Conservation (phyloP, 768 basidiomycete species). For the Leccinum variicolor region DNA sequence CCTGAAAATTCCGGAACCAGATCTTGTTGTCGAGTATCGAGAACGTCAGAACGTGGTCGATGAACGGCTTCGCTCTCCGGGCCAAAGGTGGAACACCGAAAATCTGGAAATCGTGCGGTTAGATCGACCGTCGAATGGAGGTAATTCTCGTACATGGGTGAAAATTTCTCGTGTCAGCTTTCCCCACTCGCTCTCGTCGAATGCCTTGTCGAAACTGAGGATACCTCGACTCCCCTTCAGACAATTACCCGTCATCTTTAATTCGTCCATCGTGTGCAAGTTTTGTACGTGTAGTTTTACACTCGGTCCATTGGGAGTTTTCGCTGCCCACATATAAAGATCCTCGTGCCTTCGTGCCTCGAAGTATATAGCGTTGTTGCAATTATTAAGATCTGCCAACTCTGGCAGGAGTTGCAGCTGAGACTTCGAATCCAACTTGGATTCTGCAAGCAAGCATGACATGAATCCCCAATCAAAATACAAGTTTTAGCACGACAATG, state of each 20-base stretch:
- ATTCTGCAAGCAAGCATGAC: slow-evolving; percentile 50
- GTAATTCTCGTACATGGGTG: slow-evolving; percentile 65
- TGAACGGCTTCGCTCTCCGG: slow-evolving; percentile 90
- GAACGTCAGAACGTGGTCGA: slow-evolving; percentile 97
- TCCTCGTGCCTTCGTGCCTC: slow-evolving; percentile 96
- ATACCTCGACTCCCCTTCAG: slow-evolving; percentile 92
- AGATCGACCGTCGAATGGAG: neutral
- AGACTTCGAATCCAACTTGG: slow-evolving; percentile 96
- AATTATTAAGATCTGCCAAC: slow-evolving; percentile 94
- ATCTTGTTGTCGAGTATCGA: slow-evolving; percentile 94
- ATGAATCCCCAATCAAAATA: neutral
- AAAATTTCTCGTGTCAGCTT: slow-evolving; percentile 89
- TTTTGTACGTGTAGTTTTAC: slow-evolving; percentile 98
- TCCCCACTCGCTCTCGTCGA: slow-evolving; percentile 87
- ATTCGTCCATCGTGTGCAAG: slow-evolving; percentile 98
- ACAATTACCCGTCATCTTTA: slow-evolving; percentile 99
- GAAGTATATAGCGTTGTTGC: slow-evolving; percentile 96
- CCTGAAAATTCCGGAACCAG: slow-evolving; percentile 99
- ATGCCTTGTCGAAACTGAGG: slow-evolving; percentile 86
- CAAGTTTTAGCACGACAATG: slow-evolving; percentile 25
- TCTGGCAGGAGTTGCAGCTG: slow-evolving; percentile 91
- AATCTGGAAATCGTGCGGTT: slow-evolving; percentile 50
- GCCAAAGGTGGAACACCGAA: slow-evolving; percentile 94
- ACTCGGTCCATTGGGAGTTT: slow-evolving; percentile 96
- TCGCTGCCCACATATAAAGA: slow-evolving; percentile 93